Conservation (phyloP, 805 yeast genomes). For the Pichia deserticola region DNA sequence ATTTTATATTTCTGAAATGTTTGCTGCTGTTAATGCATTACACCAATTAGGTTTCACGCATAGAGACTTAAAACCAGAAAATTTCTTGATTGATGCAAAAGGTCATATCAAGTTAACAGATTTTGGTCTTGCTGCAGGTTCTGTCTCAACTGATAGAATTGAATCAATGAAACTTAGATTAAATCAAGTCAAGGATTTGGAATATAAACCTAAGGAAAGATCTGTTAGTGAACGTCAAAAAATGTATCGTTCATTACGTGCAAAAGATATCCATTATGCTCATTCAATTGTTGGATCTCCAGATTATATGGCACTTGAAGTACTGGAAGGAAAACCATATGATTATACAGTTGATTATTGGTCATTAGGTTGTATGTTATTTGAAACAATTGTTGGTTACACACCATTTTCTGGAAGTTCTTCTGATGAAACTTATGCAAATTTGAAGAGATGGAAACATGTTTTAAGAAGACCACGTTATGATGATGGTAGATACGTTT, state of each 20-base stretch:
- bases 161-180: constrained; percentile 79
- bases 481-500: constrained; percentile 84
- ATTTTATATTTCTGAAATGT: constrained; percentile 94
- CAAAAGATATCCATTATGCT: constrained; percentile 77
- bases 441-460: constrained; percentile 87
- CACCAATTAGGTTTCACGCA: constrained; percentile 96
- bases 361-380: constrained; percentile 96
- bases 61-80: constrained; percentile 94
- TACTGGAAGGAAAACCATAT: constrained; percentile 85
- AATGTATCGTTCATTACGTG: constrained; percentile 72
- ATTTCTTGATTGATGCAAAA: constrained; percentile 78
- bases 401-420: constrained; percentile 95
- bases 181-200: constrained; percentile 63
- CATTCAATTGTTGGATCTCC: constrained; percentile 97
- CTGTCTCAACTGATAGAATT: constrained; percentile 85
- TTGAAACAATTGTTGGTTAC: constrained; percentile 92
- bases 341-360: constrained; percentile 97
- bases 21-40: constrained; percentile 84
- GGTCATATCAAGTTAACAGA: constrained; percentile 94
- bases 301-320: constrained; percentile 98
- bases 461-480: constrained; percentile 84
- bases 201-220: constrained; percentile 59
- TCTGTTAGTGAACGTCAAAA: constrained; percentile 82
- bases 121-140: constrained; percentile 95
- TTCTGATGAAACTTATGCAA: constrained; percentile 91